Conservation (phyloP, 208 protist genomes). For the Leishmania gerbilli region DNA sequence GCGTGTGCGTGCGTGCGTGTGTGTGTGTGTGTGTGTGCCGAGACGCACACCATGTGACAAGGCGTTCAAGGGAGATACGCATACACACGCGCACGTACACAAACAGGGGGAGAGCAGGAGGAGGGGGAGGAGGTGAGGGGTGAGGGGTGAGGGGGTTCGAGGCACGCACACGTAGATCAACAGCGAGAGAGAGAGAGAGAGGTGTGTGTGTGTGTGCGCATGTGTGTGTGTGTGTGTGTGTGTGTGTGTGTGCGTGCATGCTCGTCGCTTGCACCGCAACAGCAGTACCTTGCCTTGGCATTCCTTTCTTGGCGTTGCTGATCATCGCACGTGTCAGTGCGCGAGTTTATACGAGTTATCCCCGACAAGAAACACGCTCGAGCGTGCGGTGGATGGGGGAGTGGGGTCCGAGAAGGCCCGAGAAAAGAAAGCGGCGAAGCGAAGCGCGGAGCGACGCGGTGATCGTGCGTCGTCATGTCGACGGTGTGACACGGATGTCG, state of each 20-base stretch:
- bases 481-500: constrained; percentile 68
- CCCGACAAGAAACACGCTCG: not conserved
- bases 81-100: not conserved
- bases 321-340: not conserved
- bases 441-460: not conserved
- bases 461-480: constrained; percentile 12
- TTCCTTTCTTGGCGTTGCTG: not conserved
- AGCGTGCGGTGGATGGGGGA: not conserved
- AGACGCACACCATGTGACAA: not conserved
- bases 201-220: not conserved
- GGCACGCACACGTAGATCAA: not conserved
- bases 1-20: not conserved
- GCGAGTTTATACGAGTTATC: not conserved
- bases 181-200: no score
- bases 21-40: not conserved
- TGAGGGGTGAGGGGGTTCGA: not conserved
- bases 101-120: not conserved
- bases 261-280: not conserved
- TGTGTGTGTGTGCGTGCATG: not conserved
- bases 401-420: constrained; percentile 8
- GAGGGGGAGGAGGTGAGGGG: not conserved
- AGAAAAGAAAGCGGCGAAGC: not conserved
- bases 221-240: not conserved
- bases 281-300: not conserved
- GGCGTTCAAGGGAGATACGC: not conserved